phyloP scores from a whole-genome alignment of 139 green algal species.

The Picochlorum sp. region DNA sequence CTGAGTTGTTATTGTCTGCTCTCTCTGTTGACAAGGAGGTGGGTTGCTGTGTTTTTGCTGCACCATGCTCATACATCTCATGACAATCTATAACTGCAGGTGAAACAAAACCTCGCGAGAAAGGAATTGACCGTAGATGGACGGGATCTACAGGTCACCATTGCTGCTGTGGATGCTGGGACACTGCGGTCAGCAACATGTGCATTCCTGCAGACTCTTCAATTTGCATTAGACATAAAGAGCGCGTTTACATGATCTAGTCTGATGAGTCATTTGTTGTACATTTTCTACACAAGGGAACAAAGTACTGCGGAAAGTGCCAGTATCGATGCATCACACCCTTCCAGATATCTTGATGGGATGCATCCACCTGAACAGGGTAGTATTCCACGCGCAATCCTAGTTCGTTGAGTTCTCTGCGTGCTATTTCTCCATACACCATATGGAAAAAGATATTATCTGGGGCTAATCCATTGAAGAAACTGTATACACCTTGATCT shows the following conservation, averaged over 20 bases:
- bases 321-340: constrained; percentile 74
- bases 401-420: constrained; percentile 42
- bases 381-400: constrained; percentile 61
- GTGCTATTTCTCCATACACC: constrained; percentile 62
- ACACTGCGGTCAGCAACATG: constrained; percentile 31
- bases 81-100: not conserved
- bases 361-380: constrained; percentile 51
- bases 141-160: not conserved
- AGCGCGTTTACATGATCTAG: constrained; percentile 20
- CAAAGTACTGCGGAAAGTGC: constrained; percentile 58
- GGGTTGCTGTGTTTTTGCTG: not conserved
- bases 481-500: constrained; percentile 78
- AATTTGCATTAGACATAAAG: constrained; percentile 21
- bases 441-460: constrained; percentile 80
- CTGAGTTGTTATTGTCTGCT: not conserved
- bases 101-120: constrained; percentile 26
- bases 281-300: constrained; percentile 40
- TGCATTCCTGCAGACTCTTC: constrained; percentile 35
- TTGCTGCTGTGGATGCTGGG: constrained; percentile 25
- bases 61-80: not conserved
- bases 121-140: constrained; percentile 20
- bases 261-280: not conserved
- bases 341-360: constrained; percentile 62
- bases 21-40: constrained; percentile 4
- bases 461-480: constrained; percentile 85